These are phyloP conservation scores for Ephemerocybe angulata DNA, from an alignment of 768 basidiomycete genomes.

Conservation along the genomic window DNA sequence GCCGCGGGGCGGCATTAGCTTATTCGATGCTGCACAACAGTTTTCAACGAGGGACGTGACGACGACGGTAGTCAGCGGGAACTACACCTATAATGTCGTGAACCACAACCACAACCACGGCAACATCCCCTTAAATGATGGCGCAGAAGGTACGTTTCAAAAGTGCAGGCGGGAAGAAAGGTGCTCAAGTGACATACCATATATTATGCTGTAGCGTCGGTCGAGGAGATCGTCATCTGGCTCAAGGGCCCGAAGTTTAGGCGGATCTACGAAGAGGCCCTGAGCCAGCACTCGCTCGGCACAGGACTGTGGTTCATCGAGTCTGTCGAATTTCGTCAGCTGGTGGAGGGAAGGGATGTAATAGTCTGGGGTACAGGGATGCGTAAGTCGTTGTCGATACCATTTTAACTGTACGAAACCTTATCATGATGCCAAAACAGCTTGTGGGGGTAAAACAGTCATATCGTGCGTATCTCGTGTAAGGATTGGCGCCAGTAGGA, in stretches of 20 bases:
- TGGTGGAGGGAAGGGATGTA: neutral
- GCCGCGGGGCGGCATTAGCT: too few species aligned
- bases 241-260: neutral
- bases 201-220: neutral
- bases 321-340: neutral
- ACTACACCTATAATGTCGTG: neutral
- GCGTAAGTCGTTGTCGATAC: neutral
- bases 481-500: neutral
- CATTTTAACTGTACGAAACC: neutral
- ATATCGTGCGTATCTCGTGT: neutral
- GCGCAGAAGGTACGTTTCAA: neutral
- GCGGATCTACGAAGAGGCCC: neutral
- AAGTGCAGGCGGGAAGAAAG: neutral
- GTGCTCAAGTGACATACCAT: neutral
- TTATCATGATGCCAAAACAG: neutral
- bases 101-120: neutral
- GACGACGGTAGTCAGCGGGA: neutral
- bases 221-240: neutral
- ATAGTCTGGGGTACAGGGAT: conserved; percentile 7
- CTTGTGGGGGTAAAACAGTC: conserved; percentile 1
- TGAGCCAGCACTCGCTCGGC: neutral
- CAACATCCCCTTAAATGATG: neutral
- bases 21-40: too few species aligned
- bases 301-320: conserved; percentile 1
- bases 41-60: neutral